These are phyloP conservation scores for Rubia yunnanensis DNA, from an alignment of 257 asterid species.

Conservation along the genomic window DNA sequence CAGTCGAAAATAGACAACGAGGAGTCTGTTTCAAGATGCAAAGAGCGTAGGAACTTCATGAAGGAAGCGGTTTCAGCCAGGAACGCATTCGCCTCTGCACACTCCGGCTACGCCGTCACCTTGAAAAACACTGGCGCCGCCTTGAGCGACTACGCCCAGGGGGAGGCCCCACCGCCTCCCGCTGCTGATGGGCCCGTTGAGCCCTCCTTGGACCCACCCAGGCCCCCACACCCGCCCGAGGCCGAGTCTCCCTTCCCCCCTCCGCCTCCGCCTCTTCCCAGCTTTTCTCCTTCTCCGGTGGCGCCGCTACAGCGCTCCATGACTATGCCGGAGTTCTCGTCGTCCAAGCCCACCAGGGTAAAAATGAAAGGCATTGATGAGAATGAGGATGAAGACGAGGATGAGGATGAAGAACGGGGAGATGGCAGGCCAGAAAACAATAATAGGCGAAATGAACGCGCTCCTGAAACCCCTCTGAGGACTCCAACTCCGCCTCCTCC, in stretches of 20 bases:
- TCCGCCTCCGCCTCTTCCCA: slow-evolving; percentile 85
- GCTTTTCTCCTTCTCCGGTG: slow-evolving; percentile 80
- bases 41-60: slow-evolving; percentile 78
- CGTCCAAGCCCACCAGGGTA: slow-evolving; percentile 21
- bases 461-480: slow-evolving; percentile 29
- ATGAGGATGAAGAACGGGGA: slow-evolving; percentile 32
- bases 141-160: slow-evolving; percentile 77
- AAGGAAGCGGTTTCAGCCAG: slow-evolving; percentile 71
- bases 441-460: slow-evolving; percentile 35
- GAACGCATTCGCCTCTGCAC: slow-evolving; percentile 90
- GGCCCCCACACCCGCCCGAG: slow-evolving; percentile 61
- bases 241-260: slow-evolving; percentile 64
- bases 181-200: slow-evolving; percentile 27
- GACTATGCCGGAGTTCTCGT: slow-evolving; percentile 68
- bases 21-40: slow-evolving; percentile 89
- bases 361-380: slow-evolving; percentile 27
- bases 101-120: slow-evolving; percentile 69
- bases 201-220: slow-evolving; percentile 39
- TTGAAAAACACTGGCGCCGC: slow-evolving; percentile 95
- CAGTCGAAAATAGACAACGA: slow-evolving; percentile 88
- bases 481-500: slow-evolving; percentile 48
- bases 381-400: slow-evolving; percentile 55
- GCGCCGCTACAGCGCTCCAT: slow-evolving; percentile 63
- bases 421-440: slow-evolving; percentile 18
- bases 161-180: slow-evolving; percentile 63